A percentile compares a stretch with the other conserved stretches of the same genome.
phyloP scores from a whole-genome alignment of 2,329 filamentous ascomycete genomes.

The Curvularia sp. region DNA sequence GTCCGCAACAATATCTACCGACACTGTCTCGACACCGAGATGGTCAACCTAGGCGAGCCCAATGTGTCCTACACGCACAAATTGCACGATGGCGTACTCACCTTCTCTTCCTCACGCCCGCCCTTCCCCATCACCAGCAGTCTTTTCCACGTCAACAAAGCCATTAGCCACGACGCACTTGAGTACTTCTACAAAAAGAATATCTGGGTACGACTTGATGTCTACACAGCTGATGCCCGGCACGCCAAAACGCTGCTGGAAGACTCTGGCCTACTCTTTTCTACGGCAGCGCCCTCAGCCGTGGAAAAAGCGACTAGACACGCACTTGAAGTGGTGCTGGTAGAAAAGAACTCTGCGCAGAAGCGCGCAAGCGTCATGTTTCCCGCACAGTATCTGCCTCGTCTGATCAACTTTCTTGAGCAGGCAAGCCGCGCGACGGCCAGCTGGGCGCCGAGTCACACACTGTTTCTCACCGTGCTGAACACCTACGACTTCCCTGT shows the following conservation, averaged over 20 bases:
- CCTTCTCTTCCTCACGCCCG: conserved; percentile 38
- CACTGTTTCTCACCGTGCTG: conserved; percentile 30
- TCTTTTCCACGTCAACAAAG: conserved; percentile 40
- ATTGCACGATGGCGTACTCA: conserved; percentile 29
- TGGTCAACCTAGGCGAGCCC: conserved; percentile 38
- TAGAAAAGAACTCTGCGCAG: conserved; percentile 38
- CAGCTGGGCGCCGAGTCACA: conserved; percentile 33
- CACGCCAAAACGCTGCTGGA: conserved; percentile 43
- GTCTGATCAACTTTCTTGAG: conserved; percentile 46
- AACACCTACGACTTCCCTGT: conserved; percentile 37
- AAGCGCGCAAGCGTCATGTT: conserved; percentile 42
- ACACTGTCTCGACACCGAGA: conserved; percentile 44
- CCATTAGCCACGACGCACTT: conserved; percentile 31
- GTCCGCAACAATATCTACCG: conserved; percentile 46
- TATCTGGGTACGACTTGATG: conserved; percentile 37
- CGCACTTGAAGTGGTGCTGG: conserved; percentile 38
- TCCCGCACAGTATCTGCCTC: conserved; percentile 45
- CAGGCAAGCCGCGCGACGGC: conserved; percentile 29
- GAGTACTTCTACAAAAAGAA: conserved; percentile 45
- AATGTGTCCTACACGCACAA: conserved; percentile 43
- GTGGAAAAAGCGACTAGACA: conserved; percentile 27
- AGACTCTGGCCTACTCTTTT: conserved; percentile 44
- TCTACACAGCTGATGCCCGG: conserved; percentile 37
- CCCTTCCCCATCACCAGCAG: conserved; percentile 36
- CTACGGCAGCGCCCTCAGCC: conserved; percentile 9